phyloP scores from a whole-genome alignment of 129 eudicot species.

The Sambucus nigra region DNA sequence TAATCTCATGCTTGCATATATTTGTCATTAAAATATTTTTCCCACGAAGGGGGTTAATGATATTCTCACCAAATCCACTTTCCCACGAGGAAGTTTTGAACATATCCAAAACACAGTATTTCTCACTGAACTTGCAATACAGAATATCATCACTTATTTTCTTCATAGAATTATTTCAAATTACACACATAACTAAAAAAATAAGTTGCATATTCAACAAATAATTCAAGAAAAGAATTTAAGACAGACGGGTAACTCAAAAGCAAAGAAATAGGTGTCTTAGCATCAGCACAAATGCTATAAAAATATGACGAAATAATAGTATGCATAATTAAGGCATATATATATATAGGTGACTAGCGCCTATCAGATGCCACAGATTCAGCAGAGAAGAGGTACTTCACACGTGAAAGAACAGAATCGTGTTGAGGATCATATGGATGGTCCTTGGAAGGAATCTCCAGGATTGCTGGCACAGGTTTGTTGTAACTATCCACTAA shows the following conservation, averaged over 20 bases:
- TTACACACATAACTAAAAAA: not conserved
- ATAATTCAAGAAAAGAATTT: not conserved
- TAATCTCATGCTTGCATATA: too few relatives aligned
- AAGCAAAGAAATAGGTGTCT: not conserved
- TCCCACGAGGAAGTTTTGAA: too few relatives aligned
- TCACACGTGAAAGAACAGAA: slow-evolving; percentile 91
- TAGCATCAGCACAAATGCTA: not conserved
- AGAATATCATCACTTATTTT: not conserved
- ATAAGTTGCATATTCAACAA: not conserved
- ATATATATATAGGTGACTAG: too few relatives aligned
- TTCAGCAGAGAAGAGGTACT: slow-evolving; percentile 75
- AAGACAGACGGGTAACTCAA: not conserved
- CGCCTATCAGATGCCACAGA: slow-evolving; percentile 78
- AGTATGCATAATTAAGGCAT: too few relatives aligned
- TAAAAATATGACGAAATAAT: not conserved
- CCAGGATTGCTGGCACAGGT: slow-evolving; percentile 92
- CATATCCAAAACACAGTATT: not conserved
- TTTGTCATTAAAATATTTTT: too few relatives aligned
- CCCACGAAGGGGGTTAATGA: too few relatives aligned
- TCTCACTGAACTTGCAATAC: not conserved
- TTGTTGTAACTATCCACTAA: slow-evolving; percentile 94
- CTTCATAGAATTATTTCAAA: not conserved
- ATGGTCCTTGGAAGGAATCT: slow-evolving; percentile 98
- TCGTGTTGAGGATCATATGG: slow-evolving; percentile 96
- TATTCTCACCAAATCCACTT: too few relatives aligned